Evolutionary conservation across 2,329 filamentous ascomycete genomes (phyloP).

Genomic region (Fusarium vanettenii): DNA sequence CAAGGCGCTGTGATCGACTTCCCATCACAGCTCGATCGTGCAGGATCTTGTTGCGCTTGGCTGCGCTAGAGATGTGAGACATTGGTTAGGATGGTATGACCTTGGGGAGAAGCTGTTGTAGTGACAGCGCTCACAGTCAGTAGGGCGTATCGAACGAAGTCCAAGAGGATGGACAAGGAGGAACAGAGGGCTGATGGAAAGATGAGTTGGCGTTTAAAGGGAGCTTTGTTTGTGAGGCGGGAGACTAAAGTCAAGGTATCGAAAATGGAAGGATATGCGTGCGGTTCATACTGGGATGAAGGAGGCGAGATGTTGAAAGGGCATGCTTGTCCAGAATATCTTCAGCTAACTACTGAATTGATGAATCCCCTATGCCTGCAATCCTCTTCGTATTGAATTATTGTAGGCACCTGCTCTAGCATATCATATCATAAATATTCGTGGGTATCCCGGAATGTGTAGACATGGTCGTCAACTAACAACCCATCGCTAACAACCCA

Average conservation of each 20-base stretch:
- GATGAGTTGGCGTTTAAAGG: background rate
- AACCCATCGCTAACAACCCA: background rate
- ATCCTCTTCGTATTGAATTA: background rate
- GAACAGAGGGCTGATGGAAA: background rate
- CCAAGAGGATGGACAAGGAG: slow-evolving; percentile 12
- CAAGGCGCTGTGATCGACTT: slow-evolving; percentile 55
- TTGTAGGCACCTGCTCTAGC: background rate
- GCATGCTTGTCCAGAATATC: background rate
- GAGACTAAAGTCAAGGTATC: background rate
- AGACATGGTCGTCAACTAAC: background rate
- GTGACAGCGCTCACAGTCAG: slow-evolving; percentile 46
- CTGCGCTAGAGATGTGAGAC: slow-evolving; percentile 46
- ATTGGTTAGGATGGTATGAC: slow-evolving; percentile 37
- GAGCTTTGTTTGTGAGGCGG: background rate
- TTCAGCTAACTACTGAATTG: background rate
- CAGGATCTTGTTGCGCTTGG: slow-evolving; percentile 59
- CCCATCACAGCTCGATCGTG: slow-evolving; percentile 51
- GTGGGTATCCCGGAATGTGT: background rate
- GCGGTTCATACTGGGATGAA: background rate
- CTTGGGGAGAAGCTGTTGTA: slow-evolving; percentile 47
- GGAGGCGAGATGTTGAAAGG: background rate
- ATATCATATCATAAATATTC: background rate
- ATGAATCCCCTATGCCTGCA: background rate
- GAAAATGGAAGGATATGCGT: background rate
- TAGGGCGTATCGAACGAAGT: slow-evolving; percentile 47